phyloP scores from a whole-genome alignment of 2,329 filamentous ascomycete genomes.

The Epichloe amarillans region DNA sequence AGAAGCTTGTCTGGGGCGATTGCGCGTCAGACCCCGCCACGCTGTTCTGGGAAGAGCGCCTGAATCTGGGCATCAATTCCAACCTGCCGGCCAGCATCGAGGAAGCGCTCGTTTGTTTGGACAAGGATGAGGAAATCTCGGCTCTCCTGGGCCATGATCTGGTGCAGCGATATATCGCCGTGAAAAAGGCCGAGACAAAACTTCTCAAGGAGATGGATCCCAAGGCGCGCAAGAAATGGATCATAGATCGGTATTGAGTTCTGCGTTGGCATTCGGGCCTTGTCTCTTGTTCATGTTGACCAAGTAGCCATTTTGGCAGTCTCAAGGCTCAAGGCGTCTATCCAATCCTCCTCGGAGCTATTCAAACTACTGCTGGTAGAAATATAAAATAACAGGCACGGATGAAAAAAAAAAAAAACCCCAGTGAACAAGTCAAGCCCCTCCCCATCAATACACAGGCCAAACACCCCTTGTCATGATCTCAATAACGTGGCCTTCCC shows the following conservation, averaged over 20 bases:
- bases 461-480: constrained; percentile 2
- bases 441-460: not conserved
- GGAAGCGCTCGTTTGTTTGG: constrained; percentile 40
- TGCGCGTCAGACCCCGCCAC: constrained; percentile 39
- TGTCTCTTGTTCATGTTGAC: too few relatives aligned
- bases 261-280: not conserved
- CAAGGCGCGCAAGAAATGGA: constrained; percentile 38
- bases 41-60: constrained; percentile 33
- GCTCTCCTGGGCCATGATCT: constrained; percentile 34
- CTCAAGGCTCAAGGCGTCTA: too few relatives aligned
- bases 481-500: constrained; percentile 4
- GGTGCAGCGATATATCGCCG: constrained; percentile 39
- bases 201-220: constrained; percentile 29
- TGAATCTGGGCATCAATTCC: constrained; percentile 36
- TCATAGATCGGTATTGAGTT: constrained; percentile 47
- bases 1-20: constrained; percentile 36
- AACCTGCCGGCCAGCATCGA: constrained; percentile 41
- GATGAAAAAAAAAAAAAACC: too few relatives aligned
- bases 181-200: constrained; percentile 46
- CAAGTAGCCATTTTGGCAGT: too few relatives aligned
- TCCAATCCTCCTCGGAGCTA: too few relatives aligned
- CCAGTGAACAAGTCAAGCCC: too few relatives aligned
- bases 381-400: not conserved
- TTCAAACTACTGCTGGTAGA: not conserved
- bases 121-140: constrained; percentile 31